A percentile compares a stretch with the other conserved stretches of the same genome.
Conservation (phyloP, 176 grass and related monocot species). For the Sorghum bicolor region DNA sequence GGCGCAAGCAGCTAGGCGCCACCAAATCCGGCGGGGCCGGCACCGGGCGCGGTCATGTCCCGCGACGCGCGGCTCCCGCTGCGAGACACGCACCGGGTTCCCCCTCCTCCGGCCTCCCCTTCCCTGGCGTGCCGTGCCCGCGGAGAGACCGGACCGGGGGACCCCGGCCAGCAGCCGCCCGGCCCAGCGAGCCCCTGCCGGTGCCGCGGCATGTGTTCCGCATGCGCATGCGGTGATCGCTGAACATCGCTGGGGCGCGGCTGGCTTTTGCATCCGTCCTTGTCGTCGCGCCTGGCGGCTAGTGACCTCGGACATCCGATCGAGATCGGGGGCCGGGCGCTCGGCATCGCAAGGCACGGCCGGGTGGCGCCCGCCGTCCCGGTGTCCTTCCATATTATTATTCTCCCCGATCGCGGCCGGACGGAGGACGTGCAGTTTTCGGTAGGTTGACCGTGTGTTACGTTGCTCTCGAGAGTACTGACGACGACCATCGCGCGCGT, state of each 20-base stretch:
- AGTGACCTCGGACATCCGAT: too few relatives aligned
- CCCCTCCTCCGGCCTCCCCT: neutral
- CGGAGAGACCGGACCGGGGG: neutral
- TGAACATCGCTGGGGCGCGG: neutral
- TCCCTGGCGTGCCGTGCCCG: neutral
- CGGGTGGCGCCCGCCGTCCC: too few relatives aligned
- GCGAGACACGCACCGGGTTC: constrained; percentile 31
- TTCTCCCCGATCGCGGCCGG: too few relatives aligned
- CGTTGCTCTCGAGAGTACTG: too few relatives aligned
- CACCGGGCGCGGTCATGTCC: too few relatives aligned
- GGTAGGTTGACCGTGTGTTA: neutral
- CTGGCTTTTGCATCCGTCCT: too few relatives aligned
- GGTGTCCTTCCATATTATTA: too few relatives aligned
- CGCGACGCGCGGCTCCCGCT: too few relatives aligned
- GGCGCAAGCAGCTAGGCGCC: neutral
- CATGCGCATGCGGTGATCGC: constrained; percentile 3
- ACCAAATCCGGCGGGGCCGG: neutral
- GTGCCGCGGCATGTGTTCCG: constrained; percentile 7
- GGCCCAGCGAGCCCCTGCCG: neutral
- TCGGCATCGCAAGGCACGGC: too few relatives aligned
- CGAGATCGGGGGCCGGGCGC: too few relatives aligned
- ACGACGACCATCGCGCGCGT: neutral
- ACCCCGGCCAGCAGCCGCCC: neutral
- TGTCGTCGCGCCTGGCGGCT: too few relatives aligned
- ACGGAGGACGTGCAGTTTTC: neutral